Conservation (phyloP, 2,329 filamentous ascomycete species). For the Cephalotrichum gorgonifer region DNA sequence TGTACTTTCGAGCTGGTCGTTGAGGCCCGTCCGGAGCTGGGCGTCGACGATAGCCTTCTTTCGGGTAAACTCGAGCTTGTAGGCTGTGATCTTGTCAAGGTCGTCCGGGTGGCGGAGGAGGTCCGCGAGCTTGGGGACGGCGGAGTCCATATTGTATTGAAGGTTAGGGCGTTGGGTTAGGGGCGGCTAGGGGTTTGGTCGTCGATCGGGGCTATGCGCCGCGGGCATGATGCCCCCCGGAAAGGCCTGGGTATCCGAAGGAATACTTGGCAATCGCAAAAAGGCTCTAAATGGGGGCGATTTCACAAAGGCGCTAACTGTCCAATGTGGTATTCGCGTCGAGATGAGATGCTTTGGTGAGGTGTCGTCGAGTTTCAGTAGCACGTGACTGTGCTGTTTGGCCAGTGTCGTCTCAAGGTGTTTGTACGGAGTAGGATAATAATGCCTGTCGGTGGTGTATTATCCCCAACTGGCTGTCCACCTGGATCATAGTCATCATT, state of each 20-base stretch:
- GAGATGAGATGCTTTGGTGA: background rate
- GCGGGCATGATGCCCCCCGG: background rate
- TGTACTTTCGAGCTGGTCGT: constrained; percentile 88
- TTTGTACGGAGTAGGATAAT: too few relatives aligned
- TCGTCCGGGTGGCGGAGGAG: constrained; percentile 92
- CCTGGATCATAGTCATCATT: too few relatives aligned
- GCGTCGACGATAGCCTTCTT: constrained; percentile 89
- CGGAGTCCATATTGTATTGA: constrained; percentile 51
- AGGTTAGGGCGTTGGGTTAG: too few relatives aligned
- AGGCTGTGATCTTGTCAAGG: constrained; percentile 82
- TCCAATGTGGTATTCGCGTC: background rate
- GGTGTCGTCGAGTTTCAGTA: background rate
- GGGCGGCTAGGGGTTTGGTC: background rate
- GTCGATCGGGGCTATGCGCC: background rate
- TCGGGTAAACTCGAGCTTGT: constrained; percentile 87
- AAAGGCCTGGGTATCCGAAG: background rate
- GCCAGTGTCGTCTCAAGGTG: background rate
- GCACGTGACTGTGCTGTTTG: background rate
- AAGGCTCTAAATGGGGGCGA: too few relatives aligned
- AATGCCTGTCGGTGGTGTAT: too few relatives aligned
- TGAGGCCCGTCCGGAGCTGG: constrained; percentile 77
- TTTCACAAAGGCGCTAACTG: background rate
- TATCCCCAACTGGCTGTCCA: too few relatives aligned
- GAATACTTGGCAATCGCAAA: background rate
- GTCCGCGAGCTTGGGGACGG: constrained; percentile 76